Evolutionary conservation across 129 eudicot genomes (phyloP).

Genomic region (Logfia minima): DNA sequence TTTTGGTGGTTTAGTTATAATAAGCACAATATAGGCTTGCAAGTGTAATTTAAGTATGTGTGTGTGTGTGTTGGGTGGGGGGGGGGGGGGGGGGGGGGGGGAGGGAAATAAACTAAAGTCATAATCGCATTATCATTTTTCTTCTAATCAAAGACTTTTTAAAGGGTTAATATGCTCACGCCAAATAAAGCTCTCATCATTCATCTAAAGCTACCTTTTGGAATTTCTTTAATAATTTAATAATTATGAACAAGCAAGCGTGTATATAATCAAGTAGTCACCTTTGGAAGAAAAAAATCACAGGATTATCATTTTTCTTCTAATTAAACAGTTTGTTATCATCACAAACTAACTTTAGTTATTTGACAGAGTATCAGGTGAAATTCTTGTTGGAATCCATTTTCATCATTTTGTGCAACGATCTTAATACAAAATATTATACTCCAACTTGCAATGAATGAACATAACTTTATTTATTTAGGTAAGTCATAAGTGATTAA

Average conservation of each 20-base stretch:
- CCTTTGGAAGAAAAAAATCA: background rate
- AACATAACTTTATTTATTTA: background rate
- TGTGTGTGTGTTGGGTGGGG: too few relatives aligned
- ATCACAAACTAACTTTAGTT: background rate
- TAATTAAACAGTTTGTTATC: background rate
- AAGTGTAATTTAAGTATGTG: background rate
- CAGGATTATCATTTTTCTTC: too few relatives aligned
- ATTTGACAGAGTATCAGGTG: too few relatives aligned
- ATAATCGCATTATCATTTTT: conserved; percentile 25
- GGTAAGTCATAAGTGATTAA: too few relatives aligned
- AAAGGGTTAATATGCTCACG: conserved; percentile 30
- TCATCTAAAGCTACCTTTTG: background rate
- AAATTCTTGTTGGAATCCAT: too few relatives aligned
- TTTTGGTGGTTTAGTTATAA: background rate
- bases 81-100: background rate
- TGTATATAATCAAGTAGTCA: conserved; percentile 18
- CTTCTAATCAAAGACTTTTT: conserved; percentile 7
- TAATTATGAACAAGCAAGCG: conserved; percentile 21
- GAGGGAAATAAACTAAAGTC: background rate
- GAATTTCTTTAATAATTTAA: conserved; percentile 6
- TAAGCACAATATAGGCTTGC: background rate
- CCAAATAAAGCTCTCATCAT: conserved; percentile 23
- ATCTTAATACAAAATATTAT: too few relatives aligned
- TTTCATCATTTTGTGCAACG: too few relatives aligned
- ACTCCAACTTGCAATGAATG: too few relatives aligned